A percentile compares a stretch with the other conserved stretches of the same genome.
These are phyloP conservation scores for Amorphotheca resinae DNA, from an alignment of 495 filamentous ascomycete species.

Conservation along the genomic window DNA sequence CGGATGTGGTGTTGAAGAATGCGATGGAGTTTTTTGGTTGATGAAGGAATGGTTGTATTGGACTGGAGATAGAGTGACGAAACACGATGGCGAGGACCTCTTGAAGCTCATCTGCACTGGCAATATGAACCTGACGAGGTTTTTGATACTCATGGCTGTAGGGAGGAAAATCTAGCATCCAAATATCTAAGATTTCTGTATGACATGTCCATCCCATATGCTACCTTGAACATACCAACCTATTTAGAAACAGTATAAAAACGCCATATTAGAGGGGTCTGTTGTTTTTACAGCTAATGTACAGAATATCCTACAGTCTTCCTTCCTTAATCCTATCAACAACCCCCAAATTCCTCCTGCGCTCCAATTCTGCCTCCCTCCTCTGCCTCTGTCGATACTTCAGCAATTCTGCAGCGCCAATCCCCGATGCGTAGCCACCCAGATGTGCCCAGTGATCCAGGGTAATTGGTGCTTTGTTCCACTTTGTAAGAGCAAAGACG, in stretches of 20 bases:
- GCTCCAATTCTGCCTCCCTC: constrained; percentile 18
- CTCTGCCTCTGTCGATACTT: constrained; percentile 1
- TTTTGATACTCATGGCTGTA: too few relatives aligned
- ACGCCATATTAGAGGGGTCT: neutral
- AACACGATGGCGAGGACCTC: too few relatives aligned
- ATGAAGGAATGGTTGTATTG: too few relatives aligned
- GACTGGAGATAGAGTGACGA: too few relatives aligned
- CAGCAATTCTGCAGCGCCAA: constrained; percentile 26
- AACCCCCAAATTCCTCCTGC: constrained; percentile 14
- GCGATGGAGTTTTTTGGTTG: constrained; percentile 21
- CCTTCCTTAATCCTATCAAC: constrained; percentile 12
- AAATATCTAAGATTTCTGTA: too few relatives aligned
- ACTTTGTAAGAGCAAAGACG: constrained; percentile 29
- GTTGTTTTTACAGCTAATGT: neutral
- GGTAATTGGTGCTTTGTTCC: constrained; percentile 14
- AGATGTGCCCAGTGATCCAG: constrained; percentile 67
- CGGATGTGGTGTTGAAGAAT: constrained; percentile 24
- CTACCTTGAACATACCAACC: too few relatives aligned
- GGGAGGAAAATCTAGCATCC: too few relatives aligned
- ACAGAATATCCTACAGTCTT: constrained; percentile 6
- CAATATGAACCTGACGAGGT: too few relatives aligned
- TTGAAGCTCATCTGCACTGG: too few relatives aligned
- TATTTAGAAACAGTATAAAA: too few relatives aligned
- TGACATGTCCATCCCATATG: too few relatives aligned
- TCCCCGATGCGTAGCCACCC: constrained; percentile 47